Base-by-base conservation (phyloP, 345 rosid species). In the Eucalyptus polybractea region DNA sequence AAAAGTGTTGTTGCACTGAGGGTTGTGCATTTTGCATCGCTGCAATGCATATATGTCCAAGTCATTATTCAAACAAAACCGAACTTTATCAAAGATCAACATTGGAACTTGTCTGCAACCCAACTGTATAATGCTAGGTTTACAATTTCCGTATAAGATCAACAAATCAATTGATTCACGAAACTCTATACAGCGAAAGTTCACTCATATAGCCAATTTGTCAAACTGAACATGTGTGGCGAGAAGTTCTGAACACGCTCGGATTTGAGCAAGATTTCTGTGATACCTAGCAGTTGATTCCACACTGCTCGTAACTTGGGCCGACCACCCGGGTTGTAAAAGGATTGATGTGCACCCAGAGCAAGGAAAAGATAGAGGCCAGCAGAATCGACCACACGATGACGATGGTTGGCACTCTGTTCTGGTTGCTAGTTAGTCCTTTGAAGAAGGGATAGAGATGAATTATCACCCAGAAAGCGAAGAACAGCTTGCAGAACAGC, bases 381-480 rank as follows among this genome's bases (percentile, higher is more conserved):
- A 93, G 92, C 33, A 93, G 94, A 80, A 92, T 58, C 13, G 93
- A 93, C 94, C 93, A 93, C 7, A 94, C 93, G 29, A 92, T 89
- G 56, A 93, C 92, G 62, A 94, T 93, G 2, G 93, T 94, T 45
- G 94, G 94, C 67, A 91, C 89, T 62, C 92, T 86, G 85, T 90
- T 93, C 88, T 92, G 93, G 42, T 88, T 87, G 86, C 95, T 93
- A 90, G 91, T 92, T 50, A 93, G 91, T 80, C 93, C 95, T 47
- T 80, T 91, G 3, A 93, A 93, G 93, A 92, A 92, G 33, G 94
- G 94, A 42, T 91, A 89, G 25, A 93, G 92, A 93, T 93, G 95
- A 89, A 93, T 60, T 4, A 94, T 92, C 91, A 94, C 94, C 93
- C 92, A 94, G 60, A 91, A 92, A 69, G 94, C 91, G 16, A 94